A percentile compares a stretch with the other conserved stretches of the same genome.
These are phyloP conservation scores for Mycena albidolilacea DNA, from an alignment of 768 basidiomycete species.

Conservation along the genomic window DNA sequence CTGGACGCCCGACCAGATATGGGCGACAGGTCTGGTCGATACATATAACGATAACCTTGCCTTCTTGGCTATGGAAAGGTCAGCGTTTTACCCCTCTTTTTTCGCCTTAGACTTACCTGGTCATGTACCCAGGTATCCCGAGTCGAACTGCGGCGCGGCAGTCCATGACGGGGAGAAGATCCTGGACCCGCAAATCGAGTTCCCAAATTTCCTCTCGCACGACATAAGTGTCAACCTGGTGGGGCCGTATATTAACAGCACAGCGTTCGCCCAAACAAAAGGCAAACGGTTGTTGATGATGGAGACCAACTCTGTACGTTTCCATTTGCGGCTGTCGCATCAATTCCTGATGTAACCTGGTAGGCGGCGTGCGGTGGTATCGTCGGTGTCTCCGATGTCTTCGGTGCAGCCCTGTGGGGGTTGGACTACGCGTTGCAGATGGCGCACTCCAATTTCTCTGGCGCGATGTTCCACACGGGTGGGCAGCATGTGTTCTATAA, in stretches of 20 bases:
- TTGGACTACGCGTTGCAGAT: slow-evolving; percentile 65
- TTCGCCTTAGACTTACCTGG: neutral
- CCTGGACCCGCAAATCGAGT: slow-evolving; percentile 54
- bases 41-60: slow-evolving; percentile 51
- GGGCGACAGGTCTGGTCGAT: slow-evolving; percentile 53
- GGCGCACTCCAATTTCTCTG: slow-evolving; percentile 52
- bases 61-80: slow-evolving; percentile 57
- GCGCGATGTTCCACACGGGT: slow-evolving; percentile 56
- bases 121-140: slow-evolving; percentile 45
- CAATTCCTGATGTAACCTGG: slow-evolving; percentile 42
- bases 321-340: neutral
- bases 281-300: slow-evolving; percentile 65
- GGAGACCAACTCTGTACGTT: slow-evolving; percentile 53
- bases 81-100: neutral
- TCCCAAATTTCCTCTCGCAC: slow-evolving; percentile 62
- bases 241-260: slow-evolving; percentile 54
- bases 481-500: slow-evolving; percentile 69
- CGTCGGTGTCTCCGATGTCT: slow-evolving; percentile 63
- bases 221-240: slow-evolving; percentile 52
- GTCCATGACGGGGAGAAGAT: slow-evolving; percentile 37
- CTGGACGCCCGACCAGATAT: slow-evolving; percentile 53
- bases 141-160: slow-evolving; percentile 50
- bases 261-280: slow-evolving; percentile 49
- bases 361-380: slow-evolving; percentile 69
- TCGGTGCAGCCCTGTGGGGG: slow-evolving; percentile 66